phyloP scores from a whole-genome alignment of 2,329 filamentous ascomycete genomes.

The Arthrinium puccinioides region DNA sequence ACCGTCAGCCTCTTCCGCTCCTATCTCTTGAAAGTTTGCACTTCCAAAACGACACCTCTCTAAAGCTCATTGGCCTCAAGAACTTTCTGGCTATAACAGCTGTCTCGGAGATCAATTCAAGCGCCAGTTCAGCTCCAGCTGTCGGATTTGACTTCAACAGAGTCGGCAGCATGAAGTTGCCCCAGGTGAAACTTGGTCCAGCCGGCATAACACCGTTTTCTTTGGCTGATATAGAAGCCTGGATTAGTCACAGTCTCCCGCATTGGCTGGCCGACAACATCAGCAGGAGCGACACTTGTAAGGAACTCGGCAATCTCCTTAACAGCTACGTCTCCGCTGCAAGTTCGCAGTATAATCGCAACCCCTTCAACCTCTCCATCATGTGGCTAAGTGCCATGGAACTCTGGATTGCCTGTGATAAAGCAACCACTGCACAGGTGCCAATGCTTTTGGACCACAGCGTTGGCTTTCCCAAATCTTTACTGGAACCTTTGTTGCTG shows the following conservation, averaged over 20 bases:
- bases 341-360: background rate
- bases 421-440: background rate
- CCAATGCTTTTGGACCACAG: constrained; percentile 1
- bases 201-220: background rate
- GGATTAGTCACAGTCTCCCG: background rate
- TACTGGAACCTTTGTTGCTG: background rate
- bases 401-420: constrained; percentile 1
- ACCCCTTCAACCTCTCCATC: background rate
- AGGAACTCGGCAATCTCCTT: background rate
- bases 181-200: background rate
- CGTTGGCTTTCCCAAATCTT: background rate
- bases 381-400: constrained; percentile 1
- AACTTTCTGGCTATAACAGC: background rate
- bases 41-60: background rate
- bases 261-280: background rate
- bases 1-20: background rate
- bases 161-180: background rate
- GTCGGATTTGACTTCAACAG: background rate
- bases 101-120: background rate
- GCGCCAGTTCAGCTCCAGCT: background rate
- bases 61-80: background rate
- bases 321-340: background rate
- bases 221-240: constrained; percentile 1
- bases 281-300: background rate
- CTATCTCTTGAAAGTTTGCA: background rate